Evolutionary conservation across 1,284 basidiomycete species (phyloP).

Genomic region (Wallemia hederae): DNA sequence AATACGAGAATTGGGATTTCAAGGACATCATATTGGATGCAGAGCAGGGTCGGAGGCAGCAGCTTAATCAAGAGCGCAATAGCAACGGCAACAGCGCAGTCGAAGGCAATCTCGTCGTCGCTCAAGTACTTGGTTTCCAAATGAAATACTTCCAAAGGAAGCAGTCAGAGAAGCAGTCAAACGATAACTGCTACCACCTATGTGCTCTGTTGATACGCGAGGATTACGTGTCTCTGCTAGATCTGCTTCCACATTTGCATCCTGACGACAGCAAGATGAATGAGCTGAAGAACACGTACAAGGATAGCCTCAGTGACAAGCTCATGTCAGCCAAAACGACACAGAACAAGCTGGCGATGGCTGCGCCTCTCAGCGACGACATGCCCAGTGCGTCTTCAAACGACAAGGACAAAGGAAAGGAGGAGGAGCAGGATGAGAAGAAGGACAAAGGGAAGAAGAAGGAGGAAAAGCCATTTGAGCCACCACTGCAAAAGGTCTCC

Average conservation of each 20-base stretch:
- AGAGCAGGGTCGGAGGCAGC: constrained; percentile 13
- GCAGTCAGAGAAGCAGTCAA: constrained; percentile 25
- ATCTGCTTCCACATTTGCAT: constrained; percentile 54
- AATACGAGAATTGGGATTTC: constrained; percentile 6
- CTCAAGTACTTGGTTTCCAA: constrained; percentile 87
- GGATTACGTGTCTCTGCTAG: constrained; percentile 52
- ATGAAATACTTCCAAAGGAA: constrained; percentile 61
- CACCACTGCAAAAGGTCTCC: neutral
- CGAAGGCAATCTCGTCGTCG: constrained; percentile 29
- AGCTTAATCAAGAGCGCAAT: constrained; percentile 16
- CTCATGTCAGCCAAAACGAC: constrained; percentile 35
- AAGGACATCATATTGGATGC: constrained; percentile 8
- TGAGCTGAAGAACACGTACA: constrained; percentile 33
- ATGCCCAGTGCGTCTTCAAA: constrained; percentile 3
- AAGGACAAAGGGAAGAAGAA: constrained; percentile 3
- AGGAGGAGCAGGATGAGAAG: neutral
- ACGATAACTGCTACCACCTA: constrained; percentile 45
- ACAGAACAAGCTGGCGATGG: constrained; percentile 53
- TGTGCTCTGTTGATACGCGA: constrained; percentile 69
- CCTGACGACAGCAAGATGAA: constrained; percentile 49
- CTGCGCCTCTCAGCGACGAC: constrained; percentile 46
- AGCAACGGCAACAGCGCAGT: constrained; percentile 17
- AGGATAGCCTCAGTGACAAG: constrained; percentile 29
- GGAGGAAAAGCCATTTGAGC: neutral
- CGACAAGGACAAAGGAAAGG: neutral